Evolutionary conservation across 2,329 filamentous ascomycete genomes (phyloP), one percentile per base, ranked within the genome.

Genomic region (Clarireedia monteithiana): DNA sequence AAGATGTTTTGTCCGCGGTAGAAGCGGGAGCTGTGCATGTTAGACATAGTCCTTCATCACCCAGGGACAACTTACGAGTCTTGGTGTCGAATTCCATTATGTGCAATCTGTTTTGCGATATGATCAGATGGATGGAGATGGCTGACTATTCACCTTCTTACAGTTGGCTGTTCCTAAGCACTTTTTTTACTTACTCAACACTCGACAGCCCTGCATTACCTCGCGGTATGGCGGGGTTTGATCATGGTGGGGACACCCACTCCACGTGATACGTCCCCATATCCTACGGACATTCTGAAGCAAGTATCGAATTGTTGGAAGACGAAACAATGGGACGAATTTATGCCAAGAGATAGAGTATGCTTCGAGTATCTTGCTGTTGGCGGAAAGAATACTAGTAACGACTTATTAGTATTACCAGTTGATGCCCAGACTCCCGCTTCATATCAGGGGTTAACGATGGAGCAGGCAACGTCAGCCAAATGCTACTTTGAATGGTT

Each of bases 1-100:
- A 97, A 48, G 91, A 96, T 44, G 79, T 88, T 66, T 82, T 82
- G 75, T 97, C 91, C 65, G 80, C 84, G 39, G 91, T 97, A 64
- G 78, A 79, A 70, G 86, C 95, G 59, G 83, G 84, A 48, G 86
- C 89, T 95, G 66, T 24, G 15, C 6, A 27, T 45, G 49, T 40
- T 60, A 55, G 59, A 48, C 27, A 15, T 30, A 15, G 20, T 39
- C 50, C 50, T 47, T 15, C 26, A 52, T 15, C 39, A 10, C 12
- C 6, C 24, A 17, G 12, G 20, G 47, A 50, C 26, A 42, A 70
- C 85, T 68, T 74, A 91, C 88, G 79, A 48, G 79, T 88, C 72
- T 88, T 85, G 7, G 86, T 82, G 67, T 91, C 88, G 73, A 80
- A 79, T 70, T 90, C 86, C 87, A 91, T 91, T 23, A 52, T 65